Evolutionary conservation across 73 alveolate genomes (phyloP), one percentile per base, ranked within the genome.

Genomic region (Blepharisma japonicum): DNA sequence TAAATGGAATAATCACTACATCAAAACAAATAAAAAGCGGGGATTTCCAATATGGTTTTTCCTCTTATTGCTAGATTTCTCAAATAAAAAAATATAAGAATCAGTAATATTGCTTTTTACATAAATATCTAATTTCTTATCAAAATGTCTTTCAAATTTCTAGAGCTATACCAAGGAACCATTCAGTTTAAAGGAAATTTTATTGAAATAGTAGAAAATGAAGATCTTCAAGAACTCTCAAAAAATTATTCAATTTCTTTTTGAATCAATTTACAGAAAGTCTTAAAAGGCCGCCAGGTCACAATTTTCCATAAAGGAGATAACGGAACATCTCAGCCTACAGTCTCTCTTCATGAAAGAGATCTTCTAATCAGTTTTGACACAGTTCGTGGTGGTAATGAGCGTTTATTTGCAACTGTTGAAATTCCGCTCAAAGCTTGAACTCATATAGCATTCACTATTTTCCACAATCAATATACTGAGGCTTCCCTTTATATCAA

Each of bases 401-500:
- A 70, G 27, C 9, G 32, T n/a, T 45, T 70, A n/a, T 70, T 45
- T 25, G 11, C 80, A 14, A 9, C 56, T n/a, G 11, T 39, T n/a
- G 80, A 39, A 14, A 9, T 70, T 45, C 80, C 80, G 2, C 20
- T 70, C 14, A 23, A 45, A 9, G 27, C 11, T 9, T 70, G 80
- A 54, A 54, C 27, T 45, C 42, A 14, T 45, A 45, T 70, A 9
- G 66, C 61, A 11, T 70, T 70, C 45, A n/a, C 23, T 45, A 7
- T 70, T 14, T 7, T 7, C 20, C 14, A 9, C 32, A 82, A 81
- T 8, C 88, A 82, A 56, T 71, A 81, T 7, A 82, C 87, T 25
- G 94, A 87, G 77, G 91, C 84, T 25, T 56, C 80, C 45, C 56
- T 87, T 45, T 87, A 67, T 83, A 71, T 87, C 27, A 87, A 87